phyloP scores from a whole-genome alignment of 2,329 filamentous ascomycete species.

The Phaeomoniella chlamydospora region DNA sequence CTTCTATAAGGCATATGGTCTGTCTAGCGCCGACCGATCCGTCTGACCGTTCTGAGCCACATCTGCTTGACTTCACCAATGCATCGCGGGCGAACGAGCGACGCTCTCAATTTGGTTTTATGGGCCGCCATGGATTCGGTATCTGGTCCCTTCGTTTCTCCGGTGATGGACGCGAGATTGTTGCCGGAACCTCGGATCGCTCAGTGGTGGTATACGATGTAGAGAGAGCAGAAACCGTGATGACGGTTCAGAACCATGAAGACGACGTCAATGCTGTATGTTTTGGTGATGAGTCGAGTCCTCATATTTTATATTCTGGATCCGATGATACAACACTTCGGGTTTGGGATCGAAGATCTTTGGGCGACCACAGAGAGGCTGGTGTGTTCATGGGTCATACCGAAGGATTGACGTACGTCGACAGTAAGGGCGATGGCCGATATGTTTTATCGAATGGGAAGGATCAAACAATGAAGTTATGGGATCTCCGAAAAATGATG shows the following conservation, averaged over 20 bases:
- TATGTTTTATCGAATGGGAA: slow-evolving; percentile 92
- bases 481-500: slow-evolving; percentile 87
- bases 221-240: slow-evolving; percentile 59
- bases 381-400: slow-evolving; percentile 53
- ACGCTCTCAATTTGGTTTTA: slow-evolving; percentile 7
- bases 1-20: slow-evolving; percentile 70
- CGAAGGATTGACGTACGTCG: slow-evolving; percentile 51
- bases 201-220: slow-evolving; percentile 87
- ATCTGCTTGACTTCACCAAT: slow-evolving; percentile 58
- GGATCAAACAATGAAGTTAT: slow-evolving; percentile 93
- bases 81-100: slow-evolving; percentile 7
- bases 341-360: slow-evolving; percentile 78
- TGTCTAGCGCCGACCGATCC: slow-evolving; percentile 81
- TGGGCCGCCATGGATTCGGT: slow-evolving; percentile 20
- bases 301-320: slow-evolving; percentile 89
- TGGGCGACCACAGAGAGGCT: slow-evolving; percentile 47
- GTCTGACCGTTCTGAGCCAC: slow-evolving; percentile 64
- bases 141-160: slow-evolving; percentile 92
- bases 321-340: slow-evolving; percentile 90
- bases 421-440: slow-evolving; percentile 73
- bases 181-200: slow-evolving; percentile 69
- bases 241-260: slow-evolving; percentile 63
- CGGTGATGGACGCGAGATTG: slow-evolving; percentile 77
- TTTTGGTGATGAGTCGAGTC: slow-evolving; percentile 76
- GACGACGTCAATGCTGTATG: slow-evolving; percentile 95